Evolutionary conservation across 495 filamentous ascomycete genomes (phyloP), one percentile per base, ranked within the genome.

Genomic region (Xylaria telfairii): DNA sequence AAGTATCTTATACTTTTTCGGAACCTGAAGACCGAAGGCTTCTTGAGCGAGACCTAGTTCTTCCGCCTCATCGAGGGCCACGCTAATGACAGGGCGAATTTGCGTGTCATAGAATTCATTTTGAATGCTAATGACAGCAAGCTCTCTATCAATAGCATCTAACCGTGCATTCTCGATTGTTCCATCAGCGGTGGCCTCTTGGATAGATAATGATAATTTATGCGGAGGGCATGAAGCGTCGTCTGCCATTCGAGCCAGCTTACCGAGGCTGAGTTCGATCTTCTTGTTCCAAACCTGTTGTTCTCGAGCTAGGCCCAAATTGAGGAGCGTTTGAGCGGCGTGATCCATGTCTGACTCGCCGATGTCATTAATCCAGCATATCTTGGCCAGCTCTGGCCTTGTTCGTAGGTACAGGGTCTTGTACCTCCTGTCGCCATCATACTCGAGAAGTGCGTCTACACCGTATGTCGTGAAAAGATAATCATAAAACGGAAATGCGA

Each of bases 291-390:
- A 97, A 12, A 95, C 77, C 61, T 93, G 89, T 53, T 87, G 86
- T 75, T 97, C 93, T 53, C 87, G 86, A 34, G 83, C 81, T 42
- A 89, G 79, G 12, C 92, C 94, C 5, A 92, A 80, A 12, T 86
- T 79, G 34, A 91, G 80, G 34, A 99, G 85, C 0, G 86, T 90
- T 37, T 87, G 79, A 12, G 90, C 90, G 17, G 95, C 95, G 68
- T 84, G 84, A 41, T 86, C 82, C 72, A 92, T 95, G 64, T 96
- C 87, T 65, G 89, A 84, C 76, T 93, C 90, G 26, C 87, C 84
- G 63, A 97, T 88, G 74, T 97, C 94, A 79, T 98, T 95, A 80
- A 99, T 95, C 96, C 96, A 99, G 47, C 90, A 86, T n/a, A 98
- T 79, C 73, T 92, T 92, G 47, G 90, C 88, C 56, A 92, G 90